Evolutionary conservation across 371 early-diverging fungal species (phyloP).

Genomic region (Nematocida ironsii): DNA sequence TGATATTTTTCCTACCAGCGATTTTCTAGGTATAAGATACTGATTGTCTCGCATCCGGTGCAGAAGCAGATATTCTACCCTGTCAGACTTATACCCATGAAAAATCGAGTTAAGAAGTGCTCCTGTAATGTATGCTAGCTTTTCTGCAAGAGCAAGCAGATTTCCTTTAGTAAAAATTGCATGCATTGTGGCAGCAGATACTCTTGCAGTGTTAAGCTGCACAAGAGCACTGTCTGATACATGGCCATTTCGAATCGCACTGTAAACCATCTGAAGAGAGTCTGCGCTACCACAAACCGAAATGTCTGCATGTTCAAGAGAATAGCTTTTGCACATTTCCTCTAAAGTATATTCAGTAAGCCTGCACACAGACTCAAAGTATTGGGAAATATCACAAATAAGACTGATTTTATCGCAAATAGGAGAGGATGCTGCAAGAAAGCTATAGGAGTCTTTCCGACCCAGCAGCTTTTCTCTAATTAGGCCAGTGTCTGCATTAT

Average conservation of each 20-base stretch:
- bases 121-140: slow-evolving; percentile 68
- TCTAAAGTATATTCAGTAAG: slow-evolving; percentile 35
- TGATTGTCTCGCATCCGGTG: slow-evolving; percentile 79
- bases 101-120: slow-evolving; percentile 72
- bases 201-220: background rate
- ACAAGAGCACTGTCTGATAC: background rate
- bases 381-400: slow-evolving; percentile 34
- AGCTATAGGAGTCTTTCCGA: background rate
- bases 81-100: slow-evolving; percentile 87
- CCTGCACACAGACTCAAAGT: slow-evolving; percentile 39
- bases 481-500: background rate
- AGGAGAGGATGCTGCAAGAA: background rate
- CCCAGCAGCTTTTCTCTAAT: background rate
- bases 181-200: slow-evolving; percentile 26
- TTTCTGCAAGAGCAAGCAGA: slow-evolving; percentile 63
- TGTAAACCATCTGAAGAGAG: background rate
- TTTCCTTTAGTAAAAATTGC: slow-evolving; percentile 58
- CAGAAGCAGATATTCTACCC: slow-evolving; percentile 90
- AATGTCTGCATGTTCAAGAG: background rate
- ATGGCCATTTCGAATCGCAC: background rate
- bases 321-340: slow-evolving; percentile 17
- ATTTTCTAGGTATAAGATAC: slow-evolving; percentile 64
- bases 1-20: slow-evolving; percentile 68
- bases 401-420: slow-evolving; percentile 2
- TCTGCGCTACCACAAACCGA: background rate